Base-by-base conservation (phyloP, 495 filamentous ascomycete species). In the Chaetomidium leptoderma region DNA sequence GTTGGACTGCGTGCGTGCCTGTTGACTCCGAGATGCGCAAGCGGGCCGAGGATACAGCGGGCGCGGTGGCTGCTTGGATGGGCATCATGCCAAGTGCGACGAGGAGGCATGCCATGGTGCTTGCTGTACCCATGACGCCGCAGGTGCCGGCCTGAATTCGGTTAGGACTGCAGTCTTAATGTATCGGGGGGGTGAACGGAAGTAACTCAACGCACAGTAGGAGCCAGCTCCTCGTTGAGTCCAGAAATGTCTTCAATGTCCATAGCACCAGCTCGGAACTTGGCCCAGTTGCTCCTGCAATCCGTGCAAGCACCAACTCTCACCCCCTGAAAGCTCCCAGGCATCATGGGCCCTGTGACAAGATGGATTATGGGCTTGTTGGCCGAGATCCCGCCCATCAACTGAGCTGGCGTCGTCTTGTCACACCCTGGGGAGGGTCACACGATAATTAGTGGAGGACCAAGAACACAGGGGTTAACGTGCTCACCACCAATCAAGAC, bases 101-200 rank as follows among this genome's bases (percentile, higher is more conserved):
- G 21, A 81, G 78, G 9, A 87, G 68, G 55, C 85, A 88, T 3
- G 84, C 83, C 83, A 88, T 88, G 23, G 85, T 88, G 44, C 78
- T 83, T 7, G 85, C 85, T 10, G 85, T 88, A 13, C 84, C 85
- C 83, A 86, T 86, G 3, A 87, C 84, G 23, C 84, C 84, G 62
- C 84, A 87, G 10, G 84, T 87, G 23, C 84, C 84, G 6, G 77
- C 77, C 82, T 85, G 57, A 30, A 21, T 21, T 4, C 16, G 17
- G 29, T 52, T 9, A 47, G 45, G 7, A 24, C 26, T 26, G 17
- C 9, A 1, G 32, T 23, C 40, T 4, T 7, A 21, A 19, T 4
- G 37, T 7, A 2, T 17, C 11, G 43, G 2, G 5, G 35, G 24
- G 24, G 33, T n/a, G 21, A 19, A 43, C 19, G 9, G 19, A 44